Evolutionary conservation across 164 flowering plant genomes (phyloP), one percentile per base, ranked within the genome.

Genomic region (Sedum album): DNA sequence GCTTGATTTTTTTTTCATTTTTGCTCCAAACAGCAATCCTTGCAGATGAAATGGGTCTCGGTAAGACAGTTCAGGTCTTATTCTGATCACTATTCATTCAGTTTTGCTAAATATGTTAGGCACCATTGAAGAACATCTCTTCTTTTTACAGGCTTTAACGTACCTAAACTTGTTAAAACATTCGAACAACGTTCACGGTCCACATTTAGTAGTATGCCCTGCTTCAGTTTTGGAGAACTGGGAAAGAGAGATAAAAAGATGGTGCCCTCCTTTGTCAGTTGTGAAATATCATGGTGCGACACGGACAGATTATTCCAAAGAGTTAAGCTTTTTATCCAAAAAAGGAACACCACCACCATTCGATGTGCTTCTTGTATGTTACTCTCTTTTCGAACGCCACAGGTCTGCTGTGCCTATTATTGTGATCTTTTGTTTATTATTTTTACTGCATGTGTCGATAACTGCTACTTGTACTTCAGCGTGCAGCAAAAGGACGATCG

Each of bases 11-110:
- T n/a, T 25, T 42, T 51, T 11, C 21, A 28, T 62, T 70, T 71
- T 38, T 55, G 7, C 57, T 66, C 11, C 33, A 14, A 82, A 84
- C 93, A 93, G 98, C 97, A 31, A 93, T 93, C 73, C 81, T 93
- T 81, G 98, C 98, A 28, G 98, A 93, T 84, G 98, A 93, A 81
- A 93, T 93, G 98, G 98, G 98, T 66, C 92, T 93, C 65, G 98
- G 98, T 62, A 93, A 93, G 81, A 93, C 98, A 20, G 80, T 93
- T 72, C 98, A 93, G 96, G 98, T 93, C 38, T 62, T 39, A 64
- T 35, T 53, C 38, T 70, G 60, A 65, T 71, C n/a, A 46, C 1
- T 41, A 28, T 33, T 65, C 62, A 15, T 11, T 51, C 13, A 21
- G 4, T 33, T 23, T 44, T n/a, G 42, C 31, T 46, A 57, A 38